Base-by-base conservation (phyloP, 2,329 filamentous ascomycete genomes). In the Huntiella moniliformis region DNA sequence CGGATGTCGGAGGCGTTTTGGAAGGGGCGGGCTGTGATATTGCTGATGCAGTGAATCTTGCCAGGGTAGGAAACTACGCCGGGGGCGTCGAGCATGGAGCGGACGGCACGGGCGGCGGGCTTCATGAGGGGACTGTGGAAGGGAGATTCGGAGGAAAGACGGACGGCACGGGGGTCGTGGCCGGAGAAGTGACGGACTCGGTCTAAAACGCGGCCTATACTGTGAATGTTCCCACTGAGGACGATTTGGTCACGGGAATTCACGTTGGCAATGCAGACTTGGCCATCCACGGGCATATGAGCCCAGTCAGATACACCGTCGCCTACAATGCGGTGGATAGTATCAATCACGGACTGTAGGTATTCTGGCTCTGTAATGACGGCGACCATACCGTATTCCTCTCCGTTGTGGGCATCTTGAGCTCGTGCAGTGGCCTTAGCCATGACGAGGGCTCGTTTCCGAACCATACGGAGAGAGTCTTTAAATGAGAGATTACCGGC, bases 181-280 rank as follows among this genome's bases (percentile, higher is more conserved):
- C 87, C 87, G 7, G 84, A 75, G 58, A 94, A 95, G 58, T 92
- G 84, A 44, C 86, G 70, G 48, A 96, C 70, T 58, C 95, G 86
- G 8, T 82, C 77, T 45, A 95, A 66, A 13, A 95, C 74, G 47
- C 78, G 79, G 55, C 76, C 78, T 60, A 95, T 94, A 54, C 77
- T 72, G 55, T 79, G 78, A 45, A 95, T 79, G 60, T 78, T 88
- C 33, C 88, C 88, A 57, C 82, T 91, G 44, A 96, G 68, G 44
- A 95, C 88, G 55, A 96, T 93, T 64, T 96, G 88, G 58, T 94
- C 94, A 65, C 86, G 91, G 60, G 79, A 84, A 64, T 96, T 96
- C 63, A 93, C 77, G 61, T 96, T 95, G 50, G 86, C 88, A 54
- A 96, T 86, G 53, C 81, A 67, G 43, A 95, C 87, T 61, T 93